Evolutionary conservation across 495 filamentous ascomycete genomes (phyloP).

Genomic region (Xylaria longipes): DNA sequence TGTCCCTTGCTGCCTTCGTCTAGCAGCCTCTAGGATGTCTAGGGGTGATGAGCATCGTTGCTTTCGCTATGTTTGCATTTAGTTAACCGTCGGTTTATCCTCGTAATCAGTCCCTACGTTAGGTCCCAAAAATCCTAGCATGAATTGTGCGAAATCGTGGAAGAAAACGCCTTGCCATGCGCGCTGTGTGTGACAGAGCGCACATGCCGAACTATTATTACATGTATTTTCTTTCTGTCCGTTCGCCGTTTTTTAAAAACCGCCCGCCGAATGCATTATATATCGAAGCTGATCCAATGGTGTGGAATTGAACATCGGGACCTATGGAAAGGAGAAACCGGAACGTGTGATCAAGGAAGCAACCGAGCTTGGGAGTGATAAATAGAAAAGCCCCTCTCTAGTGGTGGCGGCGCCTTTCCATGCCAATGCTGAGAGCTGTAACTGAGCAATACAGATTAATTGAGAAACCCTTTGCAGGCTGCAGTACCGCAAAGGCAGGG

Average conservation of each 20-base stretch:
- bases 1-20: neutral
- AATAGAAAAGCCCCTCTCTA: slow-evolving; percentile 1
- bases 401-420: neutral
- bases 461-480: slow-evolving; percentile 98
- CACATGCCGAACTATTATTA: slow-evolving; percentile 24
- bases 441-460: slow-evolving; percentile 58
- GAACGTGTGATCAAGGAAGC: neutral
- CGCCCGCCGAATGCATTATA: slow-evolving; percentile 21
- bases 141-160: neutral
- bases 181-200: neutral
- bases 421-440: neutral
- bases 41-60: neutral
- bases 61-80: slow-evolving; percentile 9
- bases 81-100: neutral
- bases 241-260: slow-evolving; percentile 13
- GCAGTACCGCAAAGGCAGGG: slow-evolving; percentile 95
- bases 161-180: slow-evolving; percentile 9
- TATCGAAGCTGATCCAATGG: slow-evolving; percentile 25
- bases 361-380: neutral
- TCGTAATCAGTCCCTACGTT: slow-evolving; percentile 1
- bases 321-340: neutral
- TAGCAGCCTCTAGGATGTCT: neutral
- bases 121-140: neutral
- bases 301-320: neutral
- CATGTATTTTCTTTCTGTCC: slow-evolving; percentile 17